Percentiles rank a stretch among this genome's conserved stretches.
Evolutionary conservation across 768 basidiomycete species (phyloP).

Genomic region (Hypsizygus marmoreus): DNA sequence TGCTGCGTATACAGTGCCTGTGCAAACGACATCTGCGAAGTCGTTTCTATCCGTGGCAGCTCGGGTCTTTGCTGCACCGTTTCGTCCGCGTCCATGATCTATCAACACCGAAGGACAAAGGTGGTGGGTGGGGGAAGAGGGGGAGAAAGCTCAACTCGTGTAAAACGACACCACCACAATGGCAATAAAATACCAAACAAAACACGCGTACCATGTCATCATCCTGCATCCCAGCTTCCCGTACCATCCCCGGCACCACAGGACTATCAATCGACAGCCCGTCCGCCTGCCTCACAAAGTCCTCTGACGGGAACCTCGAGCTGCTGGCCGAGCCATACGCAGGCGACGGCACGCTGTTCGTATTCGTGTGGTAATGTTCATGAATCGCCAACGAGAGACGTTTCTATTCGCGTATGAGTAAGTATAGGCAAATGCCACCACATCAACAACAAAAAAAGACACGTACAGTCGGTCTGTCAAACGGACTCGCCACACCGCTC

Average conservation of each 20-base stretch:
- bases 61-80: slow-evolving; percentile 3
- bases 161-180: not conserved
- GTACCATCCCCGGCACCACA: slow-evolving; percentile 20
- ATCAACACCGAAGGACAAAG: not conserved
- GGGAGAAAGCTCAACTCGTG: not conserved
- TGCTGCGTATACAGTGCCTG: slow-evolving; percentile 8
- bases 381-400: slow-evolving; percentile 48
- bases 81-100: slow-evolving; percentile 32
- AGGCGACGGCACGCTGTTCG: slow-evolving; percentile 14
- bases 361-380: slow-evolving; percentile 14
- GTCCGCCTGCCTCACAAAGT: slow-evolving; percentile 75
- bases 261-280: slow-evolving; percentile 67
- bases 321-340: slow-evolving; percentile 30
- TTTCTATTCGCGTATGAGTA: slow-evolving; percentile 51
- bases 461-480: slow-evolving; percentile 59
- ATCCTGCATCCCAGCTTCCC: slow-evolving; percentile 28
- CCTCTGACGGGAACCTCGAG: slow-evolving; percentile 55
- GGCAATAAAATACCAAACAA: not conserved
- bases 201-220: slow-evolving; percentile 53
- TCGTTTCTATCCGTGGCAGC: slow-evolving; percentile 11
- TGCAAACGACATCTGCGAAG: slow-evolving; percentile 5
- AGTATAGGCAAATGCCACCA: not conserved
- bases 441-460: slow-evolving; percentile 7
- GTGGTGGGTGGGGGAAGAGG: not conserved
- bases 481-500: slow-evolving; percentile 31